Conservation (phyloP, 2,329 filamentous ascomycete genomes). For the Blastomyces gilchristii region DNA sequence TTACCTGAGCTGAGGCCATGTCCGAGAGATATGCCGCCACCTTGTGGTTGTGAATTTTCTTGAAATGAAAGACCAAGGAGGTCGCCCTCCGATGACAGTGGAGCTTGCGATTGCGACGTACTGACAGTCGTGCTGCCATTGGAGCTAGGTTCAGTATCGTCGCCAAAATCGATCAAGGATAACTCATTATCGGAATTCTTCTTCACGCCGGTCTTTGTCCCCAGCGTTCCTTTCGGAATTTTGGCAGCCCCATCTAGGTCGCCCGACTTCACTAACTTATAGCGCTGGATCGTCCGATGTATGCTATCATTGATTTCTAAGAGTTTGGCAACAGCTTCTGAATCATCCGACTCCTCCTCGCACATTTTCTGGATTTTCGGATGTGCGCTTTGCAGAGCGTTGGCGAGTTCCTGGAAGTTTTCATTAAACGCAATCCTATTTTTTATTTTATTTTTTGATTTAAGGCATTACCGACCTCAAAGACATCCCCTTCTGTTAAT, state of each 20-base stretch:
- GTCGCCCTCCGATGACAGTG: constrained; percentile 67
- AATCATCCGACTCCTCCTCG: constrained; percentile 94
- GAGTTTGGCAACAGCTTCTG: constrained; percentile 88
- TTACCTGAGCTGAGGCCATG: constrained; percentile 39
- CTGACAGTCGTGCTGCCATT: constrained; percentile 34
- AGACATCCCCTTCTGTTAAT: constrained; percentile 60
- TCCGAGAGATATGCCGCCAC: constrained; percentile 72
- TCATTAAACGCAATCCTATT: constrained; percentile 4
- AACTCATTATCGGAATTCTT: constrained; percentile 66
- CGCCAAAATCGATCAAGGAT: constrained; percentile 87
- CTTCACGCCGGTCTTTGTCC: constrained; percentile 54
- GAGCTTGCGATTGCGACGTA: constrained; percentile 29
- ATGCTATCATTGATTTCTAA: constrained; percentile 99
- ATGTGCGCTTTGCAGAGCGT: constrained; percentile 81
- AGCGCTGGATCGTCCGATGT: constrained; percentile 88
- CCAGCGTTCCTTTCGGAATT: constrained; percentile 70
- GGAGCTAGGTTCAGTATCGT: constrained; percentile 47
- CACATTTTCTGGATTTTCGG: constrained; percentile 99
- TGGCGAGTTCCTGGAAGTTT: constrained; percentile 61
- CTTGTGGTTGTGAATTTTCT: constrained; percentile 55
- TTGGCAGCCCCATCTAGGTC: constrained; percentile 74
- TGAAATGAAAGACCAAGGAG: constrained; percentile 78
- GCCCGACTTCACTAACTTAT: constrained; percentile 92
- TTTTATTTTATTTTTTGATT: neutral
- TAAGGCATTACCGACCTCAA: constrained; percentile 43